phyloP scores from a whole-genome alignment of 176 grass and related monocot genomes.

The Oryza officinalis region DNA sequence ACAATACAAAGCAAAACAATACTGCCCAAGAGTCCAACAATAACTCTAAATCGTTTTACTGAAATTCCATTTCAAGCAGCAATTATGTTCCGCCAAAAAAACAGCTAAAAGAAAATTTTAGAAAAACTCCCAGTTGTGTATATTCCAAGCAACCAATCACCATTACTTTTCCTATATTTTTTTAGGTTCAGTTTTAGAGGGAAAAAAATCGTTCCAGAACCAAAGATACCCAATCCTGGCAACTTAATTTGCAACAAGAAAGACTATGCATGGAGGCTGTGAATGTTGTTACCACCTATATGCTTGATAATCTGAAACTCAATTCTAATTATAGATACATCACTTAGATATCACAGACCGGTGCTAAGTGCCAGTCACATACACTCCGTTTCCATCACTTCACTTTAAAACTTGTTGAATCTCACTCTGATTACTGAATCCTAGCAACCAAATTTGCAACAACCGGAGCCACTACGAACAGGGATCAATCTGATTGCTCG shows the following conservation, averaged over 20 bases:
- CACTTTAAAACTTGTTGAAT: not conserved
- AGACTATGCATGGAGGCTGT: not conserved
- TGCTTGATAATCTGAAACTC: not conserved
- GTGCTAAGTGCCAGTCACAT: not conserved
- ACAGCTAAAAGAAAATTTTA: not conserved
- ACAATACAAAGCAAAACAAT: constrained; percentile 13
- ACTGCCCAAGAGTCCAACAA: constrained; percentile 4
- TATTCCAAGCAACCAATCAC: not conserved
- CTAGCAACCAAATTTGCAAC: not conserved
- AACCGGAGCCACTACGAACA: not conserved
- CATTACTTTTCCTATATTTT: not conserved
- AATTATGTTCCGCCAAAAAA: not conserved
- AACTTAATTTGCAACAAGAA: not conserved
- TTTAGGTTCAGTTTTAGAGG: not conserved
- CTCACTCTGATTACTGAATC: not conserved
- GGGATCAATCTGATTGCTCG: not conserved
- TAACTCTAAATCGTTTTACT: not conserved
- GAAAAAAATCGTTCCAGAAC: not conserved
- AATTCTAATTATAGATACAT: not conserved
- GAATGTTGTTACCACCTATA: not conserved
- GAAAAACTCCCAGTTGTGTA: not conserved
- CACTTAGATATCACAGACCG: not conserved
- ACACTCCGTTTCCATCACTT: not conserved
- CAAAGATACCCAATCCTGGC: not conserved
- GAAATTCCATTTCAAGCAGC: not conserved